Evolutionary conservation across 2,329 filamentous ascomycete species (phyloP).

Genomic region (Didymella pomorum): DNA sequence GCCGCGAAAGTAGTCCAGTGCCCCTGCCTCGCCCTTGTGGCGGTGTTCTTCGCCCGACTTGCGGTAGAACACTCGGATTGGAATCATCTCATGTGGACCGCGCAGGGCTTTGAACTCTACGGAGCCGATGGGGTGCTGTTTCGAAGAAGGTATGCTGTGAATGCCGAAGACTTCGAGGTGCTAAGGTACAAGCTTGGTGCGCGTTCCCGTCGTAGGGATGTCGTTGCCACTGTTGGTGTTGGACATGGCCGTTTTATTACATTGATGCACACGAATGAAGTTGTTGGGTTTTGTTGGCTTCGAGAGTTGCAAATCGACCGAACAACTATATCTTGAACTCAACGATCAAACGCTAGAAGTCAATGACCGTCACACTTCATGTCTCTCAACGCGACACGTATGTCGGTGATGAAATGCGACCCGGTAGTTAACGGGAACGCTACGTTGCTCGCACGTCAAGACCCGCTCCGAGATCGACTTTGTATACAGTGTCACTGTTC

Average conservation of each 20-base stretch:
- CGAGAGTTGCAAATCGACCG: background rate
- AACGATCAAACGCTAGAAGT: background rate
- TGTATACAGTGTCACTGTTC: background rate
- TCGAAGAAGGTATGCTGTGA: no score
- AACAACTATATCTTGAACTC: background rate
- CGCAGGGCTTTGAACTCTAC: no score
- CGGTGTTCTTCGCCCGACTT: no score
- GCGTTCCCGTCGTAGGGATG: no score
- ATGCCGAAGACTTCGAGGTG: no score
- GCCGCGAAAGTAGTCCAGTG: no score
- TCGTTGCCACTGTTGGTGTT: no score
- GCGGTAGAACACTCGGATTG: no score
- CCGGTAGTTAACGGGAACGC: background rate
- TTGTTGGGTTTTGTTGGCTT: background rate
- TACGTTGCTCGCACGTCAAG: conserved; percentile 11
- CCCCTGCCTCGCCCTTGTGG: no score
- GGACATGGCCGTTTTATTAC: background rate
- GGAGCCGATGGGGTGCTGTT: no score
- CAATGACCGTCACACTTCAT: background rate
- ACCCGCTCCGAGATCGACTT: background rate
- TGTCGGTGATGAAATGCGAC: background rate
- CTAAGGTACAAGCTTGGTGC: no score
- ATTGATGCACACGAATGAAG: background rate
- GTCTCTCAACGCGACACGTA: background rate
- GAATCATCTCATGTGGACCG: no score